Base-by-base conservation (phyloP, 495 filamentous ascomycete genomes). In the Hypomontagnella monticulosa region DNA sequence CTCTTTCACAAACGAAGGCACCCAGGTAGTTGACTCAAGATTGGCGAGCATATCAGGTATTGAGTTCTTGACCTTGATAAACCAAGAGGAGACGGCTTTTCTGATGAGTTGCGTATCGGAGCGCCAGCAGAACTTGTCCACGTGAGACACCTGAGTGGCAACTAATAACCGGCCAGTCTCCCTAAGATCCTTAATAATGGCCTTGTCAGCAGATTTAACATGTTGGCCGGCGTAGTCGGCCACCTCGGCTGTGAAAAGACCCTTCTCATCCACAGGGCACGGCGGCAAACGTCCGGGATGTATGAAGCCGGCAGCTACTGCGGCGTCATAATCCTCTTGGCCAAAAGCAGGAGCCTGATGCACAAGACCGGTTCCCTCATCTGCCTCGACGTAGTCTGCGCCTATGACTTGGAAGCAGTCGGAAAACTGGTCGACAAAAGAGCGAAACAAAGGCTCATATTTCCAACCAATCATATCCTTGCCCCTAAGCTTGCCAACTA, bases 31-130 rank as follows among this genome's bases (percentile, higher is more conserved):
- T 8, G 85, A 85, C 67, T 96, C 89, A 62, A 98, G 95, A 63
- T 93, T 93, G 63, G 89, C 74, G 27, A 98, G 82, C 91, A 99
- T 96, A 42, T 93, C 78, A 3, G 95, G 94, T 51, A 98, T 89
- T 72, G 95, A 91, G 36, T 86, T 83, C 15, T 88, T 83, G 48
- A 98, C 88, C 75, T 92, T 92, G 67, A 99, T 88, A 69, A 99
- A 98, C 95, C 95, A 99, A 2, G 93, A 87, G 14, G 95, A 92
- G 16, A 99, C 93, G 18, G 95, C 93, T 56, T 91, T 88, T 76
- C 97, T 95, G 73, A 99, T 97, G 63, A 98, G 83, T 6, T 94
- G 95, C 2, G 91, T 97, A 70, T 99, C 95, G 15, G 93, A 97
- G 23, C 95, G 88, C 85, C 92, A 94, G 78, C 95, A 99, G 83